Evolutionary conservation across 2,329 filamentous ascomycete genomes (phyloP), one percentile per base, ranked within the genome.

Genomic region (Aspergillus carbonarius): DNA sequence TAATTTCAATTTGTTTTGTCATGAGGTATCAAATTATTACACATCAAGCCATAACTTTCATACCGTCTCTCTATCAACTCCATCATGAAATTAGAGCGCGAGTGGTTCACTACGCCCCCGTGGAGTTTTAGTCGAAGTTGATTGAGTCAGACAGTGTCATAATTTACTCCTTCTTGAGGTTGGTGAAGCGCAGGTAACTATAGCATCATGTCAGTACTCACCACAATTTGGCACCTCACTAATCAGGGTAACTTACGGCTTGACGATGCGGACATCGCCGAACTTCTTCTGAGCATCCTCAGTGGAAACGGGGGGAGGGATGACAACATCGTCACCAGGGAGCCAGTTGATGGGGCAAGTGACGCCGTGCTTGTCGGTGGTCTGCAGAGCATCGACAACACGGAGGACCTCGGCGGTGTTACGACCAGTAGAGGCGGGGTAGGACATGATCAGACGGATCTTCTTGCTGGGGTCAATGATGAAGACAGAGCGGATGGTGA

Each of bases 401-500:
- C 90, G 88, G 70, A 93, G 85, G 51, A 93, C 88, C 82, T 92
- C 90, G 67, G 86, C 83, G 65, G 88, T 88, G 83, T 92, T 93
- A 74, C 90, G 88, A 78, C 93, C 93, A 40, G 92, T 96, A 59
- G 89, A 93, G 63, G 93, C 93, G 49, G 93, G 93, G 83, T 96
- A 97, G 74, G 91, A 88, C 82, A 96, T 91, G 75, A 92, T 96
- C 75, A 93, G 86, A 69, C 93, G 89, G 79, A 96, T 95, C 77
- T 89, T 93, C 88, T 96, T 96, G 79, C 85, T 88, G 65, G 93
- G 92, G 81, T 97, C 92, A 76, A 97, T 96, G 80, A 96, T 84
- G 83, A 96, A 97, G 74, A 97, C 93, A 68, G 90, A 92, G 72
- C 93, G 91, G 80, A 97, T 96, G 70, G 93, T 96, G 79, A 96